Evolutionary conservation across 1,284 basidiomycete species (phyloP), one percentile per base, ranked within the genome.

Genomic region (Rhodotorula sp.): DNA sequence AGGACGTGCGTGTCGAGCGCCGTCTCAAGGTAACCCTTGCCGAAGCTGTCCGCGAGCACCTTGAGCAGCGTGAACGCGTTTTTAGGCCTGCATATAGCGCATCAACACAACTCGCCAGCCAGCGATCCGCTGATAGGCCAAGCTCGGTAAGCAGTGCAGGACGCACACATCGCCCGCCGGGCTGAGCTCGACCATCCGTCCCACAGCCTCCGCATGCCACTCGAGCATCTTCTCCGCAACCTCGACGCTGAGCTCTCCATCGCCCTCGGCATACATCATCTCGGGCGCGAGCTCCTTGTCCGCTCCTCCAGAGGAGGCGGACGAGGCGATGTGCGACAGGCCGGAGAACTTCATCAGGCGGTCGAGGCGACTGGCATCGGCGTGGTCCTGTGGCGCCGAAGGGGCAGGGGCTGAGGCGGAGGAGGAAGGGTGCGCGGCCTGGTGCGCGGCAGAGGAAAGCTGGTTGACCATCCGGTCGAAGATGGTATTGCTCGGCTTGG

Each of bases 181-280:
- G 78, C 89, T 94, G 39, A 98, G 84, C 81, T 97, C 94, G 15
- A 95, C 91, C 75, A 92, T 94, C 73, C 95, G 85, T 8, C 95
- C 94, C 46, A 96, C 88, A 4, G 93, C 91, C 81, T 97, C 95
- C 2, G 95, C 94, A 82, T 98, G 95, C 93, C 94, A 97, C 80
- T 89, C 92, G 29, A 97, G 83, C 88, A 97, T 94, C 76, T 87
- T 89, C 83, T 96, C 92, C 1, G 92, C 91, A 36, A 89, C 84
- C 51, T 89, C 87, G 7, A 97, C 82, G 59, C 85, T 88, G 48
- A 97, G 82, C 51, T 88, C 78, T 9, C 94, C 94, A 79, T 97
- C 94, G 72, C 91, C 89, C 67, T 93, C 91, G 62, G 85, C 61
- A 25, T 61, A 72, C 66, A 70, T 66, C 61, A 54, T 54, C 48